These are phyloP conservation scores for Alloteropsis semialata DNA, from an alignment of 176 grass and related monocot genomes.

Conservation along the genomic window DNA sequence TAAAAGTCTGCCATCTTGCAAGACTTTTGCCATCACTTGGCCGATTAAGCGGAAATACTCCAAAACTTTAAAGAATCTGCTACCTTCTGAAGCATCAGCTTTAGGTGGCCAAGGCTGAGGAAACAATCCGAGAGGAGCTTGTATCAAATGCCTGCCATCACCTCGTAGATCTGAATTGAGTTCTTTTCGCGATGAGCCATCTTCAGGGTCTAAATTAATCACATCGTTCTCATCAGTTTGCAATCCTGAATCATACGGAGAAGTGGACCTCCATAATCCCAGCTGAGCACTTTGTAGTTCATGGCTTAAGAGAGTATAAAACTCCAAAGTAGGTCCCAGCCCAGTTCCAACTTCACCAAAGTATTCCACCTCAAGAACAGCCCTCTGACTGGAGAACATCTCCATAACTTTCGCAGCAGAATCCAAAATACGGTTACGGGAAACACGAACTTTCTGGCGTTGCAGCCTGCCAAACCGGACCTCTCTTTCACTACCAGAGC, in stretches of 20 bases:
- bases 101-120: slow-evolving; percentile 68
- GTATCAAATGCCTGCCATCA: slow-evolving; percentile 44
- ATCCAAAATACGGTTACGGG: slow-evolving; percentile 79
- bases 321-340: slow-evolving; percentile 87
- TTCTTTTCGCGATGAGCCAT: slow-evolving; percentile 33
- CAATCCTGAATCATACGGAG: slow-evolving; percentile 33
- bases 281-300: slow-evolving; percentile 69
- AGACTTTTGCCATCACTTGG: slow-evolving; percentile 74
- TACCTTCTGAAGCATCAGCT: slow-evolving; percentile 57
- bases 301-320: slow-evolving; percentile 87
- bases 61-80: slow-evolving; percentile 61
- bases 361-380: slow-evolving; percentile 95
- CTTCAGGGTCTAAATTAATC: slow-evolving; percentile 19
- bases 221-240: slow-evolving; percentile 35
- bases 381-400: slow-evolving; percentile 80
- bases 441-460: slow-evolving; percentile 92
- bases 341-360: slow-evolving; percentile 96
- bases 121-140: slow-evolving; percentile 77
- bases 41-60: slow-evolving; percentile 84
- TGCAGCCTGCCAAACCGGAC: slow-evolving; percentile 67
- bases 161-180: slow-evolving; percentile 8
- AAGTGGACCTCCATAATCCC: slow-evolving; percentile 75
- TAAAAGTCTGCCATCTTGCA: slow-evolving; percentile 90
- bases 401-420: slow-evolving; percentile 96
- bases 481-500: slow-evolving; percentile 66